Percentiles rank a stretch among this genome's conserved stretches.
These are phyloP conservation scores for Fusarium nygamai DNA, from an alignment of 2,329 filamentous ascomycete species.

Conservation along the genomic window DNA sequence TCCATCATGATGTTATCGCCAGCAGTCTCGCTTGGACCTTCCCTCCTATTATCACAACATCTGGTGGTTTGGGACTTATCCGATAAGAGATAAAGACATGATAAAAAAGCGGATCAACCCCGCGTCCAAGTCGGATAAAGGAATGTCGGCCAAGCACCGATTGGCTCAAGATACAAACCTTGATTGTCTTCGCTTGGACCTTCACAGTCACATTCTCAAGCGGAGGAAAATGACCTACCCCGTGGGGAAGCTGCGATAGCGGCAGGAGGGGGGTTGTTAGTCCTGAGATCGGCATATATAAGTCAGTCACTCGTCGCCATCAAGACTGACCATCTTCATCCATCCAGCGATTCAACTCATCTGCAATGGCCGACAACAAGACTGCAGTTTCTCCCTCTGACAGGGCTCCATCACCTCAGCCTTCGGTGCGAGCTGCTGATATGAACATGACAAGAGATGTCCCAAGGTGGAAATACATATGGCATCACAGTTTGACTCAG, in stretches of 20 bases:
- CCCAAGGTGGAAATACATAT: slow-evolving; percentile 7
- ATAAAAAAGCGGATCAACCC: neutral
- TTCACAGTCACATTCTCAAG: neutral
- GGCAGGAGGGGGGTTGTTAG: neutral
- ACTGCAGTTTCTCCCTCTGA: neutral
- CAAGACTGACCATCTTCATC: too few species aligned
- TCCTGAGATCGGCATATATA: neutral
- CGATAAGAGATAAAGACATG: neutral
- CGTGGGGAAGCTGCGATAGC: neutral
- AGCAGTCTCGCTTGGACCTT: neutral
- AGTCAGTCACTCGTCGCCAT: neutral
- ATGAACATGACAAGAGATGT: neutral
- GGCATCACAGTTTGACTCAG: slow-evolving; percentile 9
- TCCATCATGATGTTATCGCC: neutral
- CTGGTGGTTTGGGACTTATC: neutral
- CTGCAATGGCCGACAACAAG: neutral
- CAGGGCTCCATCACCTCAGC: neutral
- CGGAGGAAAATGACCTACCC: neutral
- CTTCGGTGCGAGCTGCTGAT: neutral
- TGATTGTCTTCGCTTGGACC: neutral
- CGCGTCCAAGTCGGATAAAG: neutral
- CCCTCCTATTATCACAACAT: neutral
- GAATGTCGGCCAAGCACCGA: neutral
- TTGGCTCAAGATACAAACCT: neutral
- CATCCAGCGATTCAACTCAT: too few species aligned